phyloP scores from a whole-genome alignment of 148 eudicot genomes.

The Rhododendron molle region DNA sequence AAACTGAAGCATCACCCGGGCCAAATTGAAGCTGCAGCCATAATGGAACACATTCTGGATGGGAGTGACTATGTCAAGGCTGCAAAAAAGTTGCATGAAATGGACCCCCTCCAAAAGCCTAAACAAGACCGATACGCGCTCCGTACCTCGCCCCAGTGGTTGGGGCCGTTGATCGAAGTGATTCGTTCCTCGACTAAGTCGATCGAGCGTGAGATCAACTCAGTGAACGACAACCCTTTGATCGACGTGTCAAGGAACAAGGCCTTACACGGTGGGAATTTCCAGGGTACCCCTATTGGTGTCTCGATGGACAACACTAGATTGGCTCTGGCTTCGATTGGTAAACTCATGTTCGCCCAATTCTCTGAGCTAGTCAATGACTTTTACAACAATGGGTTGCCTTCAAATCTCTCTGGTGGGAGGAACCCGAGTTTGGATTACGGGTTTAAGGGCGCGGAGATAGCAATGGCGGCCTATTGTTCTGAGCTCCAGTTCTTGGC shows the following conservation, averaged over 20 bases:
- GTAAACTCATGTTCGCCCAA: constrained; percentile 24
- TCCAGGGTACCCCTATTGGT: constrained; percentile 26
- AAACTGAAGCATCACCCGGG: constrained; percentile 26
- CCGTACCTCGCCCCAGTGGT: constrained; percentile 19
- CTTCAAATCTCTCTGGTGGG: constrained; percentile 27
- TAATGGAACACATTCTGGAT: constrained; percentile 26
- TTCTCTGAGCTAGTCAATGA: constrained; percentile 25
- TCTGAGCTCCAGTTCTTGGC: constrained; percentile 29
- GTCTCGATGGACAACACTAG: constrained; percentile 27
- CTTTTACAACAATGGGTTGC: constrained; percentile 23
- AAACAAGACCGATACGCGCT: constrained; percentile 24
- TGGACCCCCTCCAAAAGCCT: constrained; percentile 25
- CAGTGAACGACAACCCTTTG: constrained; percentile 22
- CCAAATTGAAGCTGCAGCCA: constrained; percentile 29
- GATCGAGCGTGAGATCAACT: constrained; percentile 22
- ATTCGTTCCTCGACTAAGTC: constrained; percentile 21
- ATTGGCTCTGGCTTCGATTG: constrained; percentile 18
- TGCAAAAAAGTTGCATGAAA: constrained; percentile 16
- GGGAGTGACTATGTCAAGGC: constrained; percentile 22
- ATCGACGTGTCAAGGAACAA: constrained; percentile 22
- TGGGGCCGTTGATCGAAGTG: constrained; percentile 18
- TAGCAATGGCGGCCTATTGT: constrained; percentile 29
- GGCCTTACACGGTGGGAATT: constrained; percentile 24
- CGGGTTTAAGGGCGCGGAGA: constrained; percentile 28
- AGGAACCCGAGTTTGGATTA: constrained; percentile 29